Evolutionary conservation across 768 basidiomycete genomes (phyloP), one percentile per base, ranked within the genome.

Genomic region (Tylopilus felleus): DNA sequence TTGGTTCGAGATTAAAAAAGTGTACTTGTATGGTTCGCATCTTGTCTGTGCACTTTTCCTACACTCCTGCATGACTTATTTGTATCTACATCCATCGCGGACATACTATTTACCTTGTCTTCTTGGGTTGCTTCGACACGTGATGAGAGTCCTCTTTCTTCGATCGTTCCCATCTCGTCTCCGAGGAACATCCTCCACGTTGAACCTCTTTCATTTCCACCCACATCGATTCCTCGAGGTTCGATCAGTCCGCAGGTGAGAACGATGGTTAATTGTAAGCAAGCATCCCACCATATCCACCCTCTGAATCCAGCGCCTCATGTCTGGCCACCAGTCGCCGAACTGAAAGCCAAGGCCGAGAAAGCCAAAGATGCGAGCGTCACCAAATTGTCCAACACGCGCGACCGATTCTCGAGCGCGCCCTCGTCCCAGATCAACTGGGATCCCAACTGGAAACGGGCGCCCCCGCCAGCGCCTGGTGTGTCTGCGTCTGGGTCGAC

Each of bases 341-440:
- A 88, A 42, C 67, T 88, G 47, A 86, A 85, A 65, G 79, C 79
- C 38, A 83, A 81, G 60, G 87, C 88, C 10, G 66, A 69, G 21
- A 83, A 80, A 52, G 83, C 76, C n/a, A 84, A 84, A 52, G 80
- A 82, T 64, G 75, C 76, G 2, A 70, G 79, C 17, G 75, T 81
- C 16, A 72, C 74, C 53, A 83, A 77, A 63, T 49, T 82, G 49
- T 74, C 78, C 56, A 75, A 75, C 67, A 80, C 83, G 21, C 77
- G 76, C 59, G 85, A 87, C 69, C 75, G 77, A 22, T 77, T 77
- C 60, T 41, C 45, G n/a, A 86, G 85, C 60, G 70, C 76, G 7
- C 78, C 85, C 4, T 68, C 85, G 63, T 80, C 78, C 53, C 81
- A 82, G 52, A 80, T 82, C 8, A 84, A 79, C 58, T 87, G 84